These are phyloP conservation scores for Sporothrix euskadiensis DNA, from an alignment of 2,329 filamentous ascomycete genomes.

Conservation along the genomic window DNA sequence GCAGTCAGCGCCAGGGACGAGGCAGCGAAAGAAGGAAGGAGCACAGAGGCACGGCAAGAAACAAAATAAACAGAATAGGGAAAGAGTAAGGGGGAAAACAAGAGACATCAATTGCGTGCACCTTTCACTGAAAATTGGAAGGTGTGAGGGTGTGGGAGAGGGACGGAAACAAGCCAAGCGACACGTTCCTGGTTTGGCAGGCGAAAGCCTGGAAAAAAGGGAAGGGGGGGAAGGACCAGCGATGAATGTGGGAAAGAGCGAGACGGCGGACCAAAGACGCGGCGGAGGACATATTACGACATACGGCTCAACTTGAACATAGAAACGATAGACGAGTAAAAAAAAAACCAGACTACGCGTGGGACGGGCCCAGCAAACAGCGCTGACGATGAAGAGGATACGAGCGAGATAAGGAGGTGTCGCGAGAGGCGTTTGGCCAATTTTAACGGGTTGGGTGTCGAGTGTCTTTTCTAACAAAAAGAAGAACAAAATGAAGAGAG, in stretches of 20 bases:
- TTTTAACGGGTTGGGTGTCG: slow-evolving; percentile 1
- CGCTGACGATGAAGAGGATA: not conserved
- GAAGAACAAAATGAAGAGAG: not conserved
- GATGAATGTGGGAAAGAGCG: slow-evolving; percentile 7
- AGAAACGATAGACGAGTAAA: not conserved
- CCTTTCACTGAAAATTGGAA: not conserved
- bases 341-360: not conserved
- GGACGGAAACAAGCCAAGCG: slow-evolving; percentile 12
- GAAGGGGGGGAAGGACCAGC: not conserved
- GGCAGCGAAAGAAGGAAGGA: not conserved
- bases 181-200: slow-evolving; percentile 18
- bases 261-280: not conserved
- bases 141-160: not conserved
- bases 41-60: not conserved
- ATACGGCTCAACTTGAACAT: not conserved
- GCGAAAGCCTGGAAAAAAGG: not conserved
- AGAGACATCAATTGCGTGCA: not conserved
- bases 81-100: not conserved
- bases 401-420: not conserved
- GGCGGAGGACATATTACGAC: not conserved
- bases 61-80: not conserved
- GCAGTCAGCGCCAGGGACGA: slow-evolving; percentile 18
- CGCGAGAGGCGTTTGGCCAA: not conserved
- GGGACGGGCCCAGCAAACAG: not conserved
- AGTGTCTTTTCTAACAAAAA: not conserved